A percentile compares a stretch with the other conserved stretches of the same genome.
These are phyloP conservation scores for Neoscytalidium dimidiatum DNA, from an alignment of 2,329 filamentous ascomycete species.

Conservation along the genomic window DNA sequence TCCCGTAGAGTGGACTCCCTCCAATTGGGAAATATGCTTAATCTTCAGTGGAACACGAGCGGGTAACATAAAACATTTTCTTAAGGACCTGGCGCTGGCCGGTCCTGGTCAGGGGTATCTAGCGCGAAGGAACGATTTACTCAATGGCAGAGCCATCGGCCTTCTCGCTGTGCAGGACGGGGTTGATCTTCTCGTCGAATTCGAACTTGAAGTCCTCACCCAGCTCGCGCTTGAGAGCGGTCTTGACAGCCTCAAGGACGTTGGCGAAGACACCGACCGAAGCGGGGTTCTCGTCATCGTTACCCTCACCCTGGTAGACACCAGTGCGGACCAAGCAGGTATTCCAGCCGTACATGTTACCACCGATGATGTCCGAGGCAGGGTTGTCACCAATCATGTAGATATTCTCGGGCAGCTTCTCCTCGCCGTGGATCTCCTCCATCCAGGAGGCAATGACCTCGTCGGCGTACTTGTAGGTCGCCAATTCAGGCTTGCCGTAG, in stretches of 20 bases:
- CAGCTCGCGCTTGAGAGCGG: slow-evolving; percentile 68
- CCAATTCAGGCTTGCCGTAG: slow-evolving; percentile 73
- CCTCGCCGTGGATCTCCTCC: slow-evolving; percentile 73
- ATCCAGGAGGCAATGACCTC: slow-evolving; percentile 74
- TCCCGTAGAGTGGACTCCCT: not conserved
- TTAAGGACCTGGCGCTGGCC: not conserved
- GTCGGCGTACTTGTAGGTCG: slow-evolving; percentile 78
- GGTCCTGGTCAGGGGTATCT: not conserved
- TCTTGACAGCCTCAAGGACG: slow-evolving; percentile 70
- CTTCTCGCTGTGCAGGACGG: slow-evolving; percentile 56
- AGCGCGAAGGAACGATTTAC: slow-evolving; percentile 36
- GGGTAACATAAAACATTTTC: not conserved
- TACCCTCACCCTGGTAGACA: slow-evolving; percentile 75
- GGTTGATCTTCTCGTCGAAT: slow-evolving; percentile 72
- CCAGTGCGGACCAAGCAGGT: slow-evolving; percentile 76
- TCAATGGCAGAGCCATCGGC: slow-evolving; percentile 56
- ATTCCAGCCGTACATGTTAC: slow-evolving; percentile 83
- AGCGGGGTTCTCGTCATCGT: slow-evolving; percentile 75
- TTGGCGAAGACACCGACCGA: slow-evolving; percentile 76
- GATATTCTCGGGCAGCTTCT: slow-evolving; percentile 67
- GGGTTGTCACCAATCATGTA: slow-evolving; percentile 81
- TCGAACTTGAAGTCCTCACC: slow-evolving; percentile 74
- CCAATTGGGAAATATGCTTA: not conserved
- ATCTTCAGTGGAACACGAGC: not conserved
- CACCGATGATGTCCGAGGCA: slow-evolving; percentile 71